Evolutionary conservation across 73 alveolate genomes (phyloP).

Genomic region (Tetrahymena thermophila): DNA sequence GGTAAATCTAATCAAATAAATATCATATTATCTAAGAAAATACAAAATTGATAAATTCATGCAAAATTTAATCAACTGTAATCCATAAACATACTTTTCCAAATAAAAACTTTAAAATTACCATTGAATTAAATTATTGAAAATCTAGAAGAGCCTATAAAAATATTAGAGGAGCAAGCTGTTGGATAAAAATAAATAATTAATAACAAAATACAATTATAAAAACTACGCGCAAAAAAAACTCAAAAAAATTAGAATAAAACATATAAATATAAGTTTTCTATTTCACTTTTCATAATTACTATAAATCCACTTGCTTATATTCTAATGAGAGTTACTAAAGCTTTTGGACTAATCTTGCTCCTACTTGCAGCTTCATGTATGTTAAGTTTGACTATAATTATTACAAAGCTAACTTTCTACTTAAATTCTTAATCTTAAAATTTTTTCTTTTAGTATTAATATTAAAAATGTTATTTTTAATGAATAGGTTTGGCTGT

Average conservation of each 20-base stretch:
- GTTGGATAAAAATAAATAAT: no score
- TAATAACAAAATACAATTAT: not conserved
- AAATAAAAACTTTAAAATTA: no score
- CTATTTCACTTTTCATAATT: not conserved
- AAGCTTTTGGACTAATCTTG: not conserved
- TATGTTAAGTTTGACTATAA: not conserved
- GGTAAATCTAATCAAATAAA: not conserved
- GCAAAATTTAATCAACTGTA: not conserved
- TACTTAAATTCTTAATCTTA: not conserved
- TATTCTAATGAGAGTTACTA: not conserved
- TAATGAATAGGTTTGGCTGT: not conserved
- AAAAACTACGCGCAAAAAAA: not conserved
- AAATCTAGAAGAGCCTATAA: no score
- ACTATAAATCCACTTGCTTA: not conserved
- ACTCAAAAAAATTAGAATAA: not conserved
- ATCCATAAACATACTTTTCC: not conserved
- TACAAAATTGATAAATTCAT: not conserved
- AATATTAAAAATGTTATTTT: not conserved
- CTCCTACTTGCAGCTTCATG: not conserved
- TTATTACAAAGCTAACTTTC: no score
- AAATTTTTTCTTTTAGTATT: not conserved
- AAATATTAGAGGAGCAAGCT: no score
- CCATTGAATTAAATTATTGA: not conserved
- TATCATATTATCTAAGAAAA: not conserved
- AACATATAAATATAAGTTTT: not conserved